phyloP scores from a whole-genome alignment of 345 rosid genomes.

The Cardamine occulta region DNA sequence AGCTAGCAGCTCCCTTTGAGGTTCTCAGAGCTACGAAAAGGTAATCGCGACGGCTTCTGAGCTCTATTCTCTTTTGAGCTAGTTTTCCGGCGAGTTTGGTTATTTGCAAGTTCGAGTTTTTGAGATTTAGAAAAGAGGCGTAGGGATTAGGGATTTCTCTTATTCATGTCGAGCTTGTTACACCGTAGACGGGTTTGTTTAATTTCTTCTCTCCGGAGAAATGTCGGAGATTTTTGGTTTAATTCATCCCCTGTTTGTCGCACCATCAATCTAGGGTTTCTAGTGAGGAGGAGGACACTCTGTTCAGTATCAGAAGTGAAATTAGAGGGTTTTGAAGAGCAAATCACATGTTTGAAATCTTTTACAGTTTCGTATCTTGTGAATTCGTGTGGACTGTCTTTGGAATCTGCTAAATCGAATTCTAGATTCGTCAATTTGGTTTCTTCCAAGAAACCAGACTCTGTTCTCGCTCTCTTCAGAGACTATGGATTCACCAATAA shows the following conservation, averaged over 20 bases:
- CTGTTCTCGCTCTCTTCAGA: constrained; percentile 35
- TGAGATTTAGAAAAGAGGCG: constrained; percentile 6
- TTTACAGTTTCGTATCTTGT: constrained; percentile 35
- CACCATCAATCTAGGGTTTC: constrained; percentile 2
- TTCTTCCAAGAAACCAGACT: constrained; percentile 29
- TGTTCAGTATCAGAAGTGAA: constrained; percentile 23
- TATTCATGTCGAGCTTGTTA: constrained; percentile 17
- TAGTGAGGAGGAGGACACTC: not conserved
- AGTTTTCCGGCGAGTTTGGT: constrained; percentile 1
- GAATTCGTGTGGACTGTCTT: constrained; percentile 36
- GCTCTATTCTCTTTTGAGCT: not conserved
- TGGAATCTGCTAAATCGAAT: constrained; percentile 32
- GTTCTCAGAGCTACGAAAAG: not conserved
- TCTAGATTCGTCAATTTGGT: constrained; percentile 27
- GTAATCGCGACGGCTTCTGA: not conserved
- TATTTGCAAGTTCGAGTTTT: constrained; percentile 5
- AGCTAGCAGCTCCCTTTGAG: too few species aligned
- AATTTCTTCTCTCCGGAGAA: not conserved
- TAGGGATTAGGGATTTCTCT: not conserved
- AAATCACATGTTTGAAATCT: constrained; percentile 3
- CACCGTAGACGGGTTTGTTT: constrained; percentile 1
- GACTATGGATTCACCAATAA: constrained; percentile 37
- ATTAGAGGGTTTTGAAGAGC: not conserved
- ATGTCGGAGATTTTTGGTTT: not conserved
- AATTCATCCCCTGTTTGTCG: not conserved